These are phyloP conservation scores for Kwoniella shivajii DNA, from an alignment of 1,284 basidiomycete genomes.

Conservation along the genomic window DNA sequence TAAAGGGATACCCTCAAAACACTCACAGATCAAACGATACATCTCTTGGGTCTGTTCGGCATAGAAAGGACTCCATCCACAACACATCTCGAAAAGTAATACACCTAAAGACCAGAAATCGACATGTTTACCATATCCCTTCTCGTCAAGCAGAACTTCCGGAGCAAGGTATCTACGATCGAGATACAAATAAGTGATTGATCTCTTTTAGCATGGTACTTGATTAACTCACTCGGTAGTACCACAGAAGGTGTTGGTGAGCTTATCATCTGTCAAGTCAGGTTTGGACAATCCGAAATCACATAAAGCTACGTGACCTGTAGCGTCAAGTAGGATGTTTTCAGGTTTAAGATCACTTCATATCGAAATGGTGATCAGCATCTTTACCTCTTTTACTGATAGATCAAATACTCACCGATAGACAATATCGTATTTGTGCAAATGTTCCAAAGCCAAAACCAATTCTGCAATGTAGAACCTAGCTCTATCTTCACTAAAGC, in stretches of 20 bases:
- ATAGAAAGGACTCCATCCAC: slow-evolving; percentile 99
- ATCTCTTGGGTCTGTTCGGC: slow-evolving; percentile 99
- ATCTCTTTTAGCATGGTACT: background rate
- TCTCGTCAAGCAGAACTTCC: slow-evolving; percentile 97
- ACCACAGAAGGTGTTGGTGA: slow-evolving; percentile 97
- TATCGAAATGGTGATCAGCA: background rate
- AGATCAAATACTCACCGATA: slow-evolving; percentile 86
- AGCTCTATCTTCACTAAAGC: slow-evolving; percentile 89
- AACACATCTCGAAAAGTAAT: slow-evolving; percentile 95
- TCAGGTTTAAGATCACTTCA: slow-evolving; percentile 89
- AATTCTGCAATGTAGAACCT: slow-evolving; percentile 95
- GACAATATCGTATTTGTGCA: slow-evolving; percentile 96
- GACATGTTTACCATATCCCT: slow-evolving; percentile 97
- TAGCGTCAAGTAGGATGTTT: slow-evolving; percentile 94
- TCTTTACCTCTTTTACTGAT: no score
- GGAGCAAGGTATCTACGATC: slow-evolving; percentile 80
- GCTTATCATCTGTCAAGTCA: slow-evolving; percentile 86
- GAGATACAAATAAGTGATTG: background rate
- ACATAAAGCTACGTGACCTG: slow-evolving; percentile 93
- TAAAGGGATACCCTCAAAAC: slow-evolving; percentile 52
- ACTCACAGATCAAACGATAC: slow-evolving; percentile 96
- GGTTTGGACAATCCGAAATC: slow-evolving; percentile 98
- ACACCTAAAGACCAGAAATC: slow-evolving; percentile 98
- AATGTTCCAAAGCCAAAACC: slow-evolving; percentile 87
- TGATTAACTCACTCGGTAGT: slow-evolving; percentile 69